Base-by-base conservation (phyloP, 495 filamentous ascomycete genomes). In the Neurospora sp. region DNA sequence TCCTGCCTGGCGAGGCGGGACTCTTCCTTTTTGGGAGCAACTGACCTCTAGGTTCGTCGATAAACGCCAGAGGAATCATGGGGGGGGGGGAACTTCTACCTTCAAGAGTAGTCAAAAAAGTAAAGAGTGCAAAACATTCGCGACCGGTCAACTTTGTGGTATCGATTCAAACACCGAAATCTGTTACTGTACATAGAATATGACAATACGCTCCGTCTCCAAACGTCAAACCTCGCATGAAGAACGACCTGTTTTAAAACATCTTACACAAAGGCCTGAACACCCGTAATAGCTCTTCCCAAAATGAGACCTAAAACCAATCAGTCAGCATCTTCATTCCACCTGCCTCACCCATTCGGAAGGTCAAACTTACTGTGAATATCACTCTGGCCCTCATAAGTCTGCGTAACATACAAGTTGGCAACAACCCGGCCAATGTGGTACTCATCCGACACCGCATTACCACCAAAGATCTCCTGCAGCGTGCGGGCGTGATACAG, bases 381-480 rank as follows among this genome's bases (percentile, higher is more conserved):
- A 83, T 98, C 95, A 75, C 93, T 97, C 81, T 97, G 95, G 9
- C 95, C 95, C 83, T 98, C 96, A 75, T 99, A 99, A 1, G 95
- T 98, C 81, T 98, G 95, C 62, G 95, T 97, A 71, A 99, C 96
- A 81, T 97, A 98, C 74, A 99, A 80, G 80, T 99, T 99, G 59
- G 96, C 92, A 39, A 97, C 96, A 85, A 98, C 96, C 76, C 96
- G 89, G 42, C 92, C 96, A 78, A 98, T 97, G 39, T 88, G 88
- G 79, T 99, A 99, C 84, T 99, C 96, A 78, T 99, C 96, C 76
- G 93, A 97, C 54, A 95, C 92, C 19, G 96, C 96, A 79, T 99
- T 99, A 13, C 96, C 96, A 42, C 96, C 96, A 84, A 99, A 98
- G 21, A 99, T 86, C 81, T 99, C 96, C 82, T 98, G 96, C 54